phyloP scores from a whole-genome alignment of 257 asterid genomes.

The Solanum commersonii region DNA sequence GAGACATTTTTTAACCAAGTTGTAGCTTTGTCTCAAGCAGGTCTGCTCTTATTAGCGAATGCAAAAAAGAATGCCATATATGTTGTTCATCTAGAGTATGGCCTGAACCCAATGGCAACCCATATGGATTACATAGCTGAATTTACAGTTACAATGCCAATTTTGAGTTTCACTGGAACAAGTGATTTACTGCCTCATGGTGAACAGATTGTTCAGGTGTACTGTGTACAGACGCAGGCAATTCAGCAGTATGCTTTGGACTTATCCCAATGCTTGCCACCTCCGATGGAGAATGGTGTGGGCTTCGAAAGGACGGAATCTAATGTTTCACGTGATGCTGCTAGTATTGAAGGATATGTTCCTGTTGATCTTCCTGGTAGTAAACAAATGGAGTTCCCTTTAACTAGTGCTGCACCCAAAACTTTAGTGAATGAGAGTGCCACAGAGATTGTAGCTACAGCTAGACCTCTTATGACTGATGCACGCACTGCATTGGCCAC shows the following conservation, averaged over 20 bases:
- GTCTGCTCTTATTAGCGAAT: constrained; percentile 80
- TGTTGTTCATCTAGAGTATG: constrained; percentile 87
- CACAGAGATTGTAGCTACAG: constrained; percentile 31
- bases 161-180: constrained; percentile 93
- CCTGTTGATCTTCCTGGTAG: constrained; percentile 36
- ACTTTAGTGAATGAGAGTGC: constrained; percentile 29
- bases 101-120: constrained; percentile 71
- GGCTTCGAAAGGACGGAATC: constrained; percentile 54
- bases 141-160: constrained; percentile 94
- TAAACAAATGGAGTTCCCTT: constrained; percentile 34
- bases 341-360: constrained; percentile 37
- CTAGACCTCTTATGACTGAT: constrained; percentile 25
- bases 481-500: constrained; percentile 27
- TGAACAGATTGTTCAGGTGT: constrained; percentile 86
- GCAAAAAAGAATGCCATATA: constrained; percentile 92
- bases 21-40: constrained; percentile 73
- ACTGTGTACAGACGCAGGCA: constrained; percentile 97
- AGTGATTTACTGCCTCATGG: constrained; percentile 75
- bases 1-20: constrained; percentile 96
- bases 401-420: constrained; percentile 51
- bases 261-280: constrained; percentile 84
- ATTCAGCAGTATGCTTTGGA: constrained; percentile 97
- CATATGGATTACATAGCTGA: constrained; percentile 84
- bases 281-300: constrained; percentile 43
- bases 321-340: constrained; percentile 33